phyloP scores from a whole-genome alignment of 345 rosid genomes.

The Anacardium occidentale region DNA sequence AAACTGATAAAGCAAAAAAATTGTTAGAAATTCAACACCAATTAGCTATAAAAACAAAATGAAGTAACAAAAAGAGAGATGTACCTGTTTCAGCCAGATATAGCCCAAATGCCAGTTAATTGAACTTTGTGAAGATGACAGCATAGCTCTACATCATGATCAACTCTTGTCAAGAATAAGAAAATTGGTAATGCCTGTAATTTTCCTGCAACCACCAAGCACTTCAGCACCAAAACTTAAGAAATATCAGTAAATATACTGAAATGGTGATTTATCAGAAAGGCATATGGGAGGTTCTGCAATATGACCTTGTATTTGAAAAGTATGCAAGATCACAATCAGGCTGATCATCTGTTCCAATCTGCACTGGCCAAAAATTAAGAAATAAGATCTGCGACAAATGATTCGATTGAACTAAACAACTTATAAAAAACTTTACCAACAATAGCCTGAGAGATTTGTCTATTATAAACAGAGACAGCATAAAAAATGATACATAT shows the following conservation, averaged over 20 bases:
- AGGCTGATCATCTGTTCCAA: neutral
- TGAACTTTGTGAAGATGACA: conserved; percentile 9
- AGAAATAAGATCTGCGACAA: neutral
- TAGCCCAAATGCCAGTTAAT: neutral
- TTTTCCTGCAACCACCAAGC: conserved; percentile 13
- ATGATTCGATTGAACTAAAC: neutral
- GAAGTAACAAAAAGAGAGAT: neutral
- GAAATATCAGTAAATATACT: neutral
- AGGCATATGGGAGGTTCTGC: neutral
- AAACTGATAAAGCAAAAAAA: neutral
- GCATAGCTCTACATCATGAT: neutral
- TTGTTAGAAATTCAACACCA: neutral
- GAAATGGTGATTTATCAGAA: conserved; percentile 1
- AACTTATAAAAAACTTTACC: conserved; percentile 14
- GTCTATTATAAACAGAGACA: conserved; percentile 4
- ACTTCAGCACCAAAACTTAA: conserved; percentile 6
- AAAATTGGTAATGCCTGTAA: neutral
- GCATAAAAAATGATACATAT: conserved; percentile 12
- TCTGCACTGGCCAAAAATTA: neutral
- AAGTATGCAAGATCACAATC: neutral
- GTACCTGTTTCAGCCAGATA: conserved; percentile 12
- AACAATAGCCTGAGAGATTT: too few species aligned
- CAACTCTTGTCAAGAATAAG: conserved; percentile 1
- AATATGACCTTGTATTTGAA: neutral
- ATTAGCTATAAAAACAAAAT: neutral